phyloP scores from a whole-genome alignment of 1,284 basidiomycete genomes.

The Puccinia triticina region DNA sequence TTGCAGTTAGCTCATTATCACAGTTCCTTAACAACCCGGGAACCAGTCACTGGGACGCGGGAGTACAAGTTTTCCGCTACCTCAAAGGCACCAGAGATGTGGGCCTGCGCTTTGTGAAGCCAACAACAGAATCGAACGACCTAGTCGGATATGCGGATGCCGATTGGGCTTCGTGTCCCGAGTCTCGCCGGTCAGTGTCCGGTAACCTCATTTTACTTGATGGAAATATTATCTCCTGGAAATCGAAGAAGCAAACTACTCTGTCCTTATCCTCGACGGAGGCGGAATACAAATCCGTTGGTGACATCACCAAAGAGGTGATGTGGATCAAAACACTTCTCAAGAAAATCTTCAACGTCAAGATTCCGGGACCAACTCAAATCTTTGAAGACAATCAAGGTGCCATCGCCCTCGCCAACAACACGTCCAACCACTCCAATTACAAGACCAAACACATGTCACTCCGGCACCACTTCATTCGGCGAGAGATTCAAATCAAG shows the following conservation, averaged over 20 bases:
- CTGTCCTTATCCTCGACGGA: slow-evolving; percentile 45
- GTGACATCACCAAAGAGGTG: not conserved
- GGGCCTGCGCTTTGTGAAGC: not conserved
- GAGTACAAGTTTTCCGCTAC: not conserved
- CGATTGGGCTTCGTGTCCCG: slow-evolving; percentile 43
- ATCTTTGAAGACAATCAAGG: not conserved
- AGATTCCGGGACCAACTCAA: not conserved
- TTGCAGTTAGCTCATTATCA: no score
- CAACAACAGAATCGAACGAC: not conserved
- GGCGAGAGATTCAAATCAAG: not conserved
- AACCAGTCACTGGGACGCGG: not conserved
- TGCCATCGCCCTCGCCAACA: not conserved
- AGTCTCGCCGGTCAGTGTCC: slow-evolving; percentile 42
- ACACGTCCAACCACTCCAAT: not conserved
- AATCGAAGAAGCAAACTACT: slow-evolving; percentile 39
- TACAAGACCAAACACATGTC: not conserved
- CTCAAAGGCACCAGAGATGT: slow-evolving; percentile 10
- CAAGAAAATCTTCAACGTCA: not conserved
- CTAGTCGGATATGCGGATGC: not conserved
- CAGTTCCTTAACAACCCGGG: slow-evolving; percentile 5
- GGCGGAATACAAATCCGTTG: slow-evolving; percentile 48
- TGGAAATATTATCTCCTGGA: slow-evolving; percentile 34
- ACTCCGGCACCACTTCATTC: not conserved
- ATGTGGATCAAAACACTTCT: slow-evolving; percentile 9
- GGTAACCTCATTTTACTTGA: slow-evolving; percentile 43